Conservation (phyloP, 495 filamentous ascomycete genomes). For the Neurospora sp. region DNA sequence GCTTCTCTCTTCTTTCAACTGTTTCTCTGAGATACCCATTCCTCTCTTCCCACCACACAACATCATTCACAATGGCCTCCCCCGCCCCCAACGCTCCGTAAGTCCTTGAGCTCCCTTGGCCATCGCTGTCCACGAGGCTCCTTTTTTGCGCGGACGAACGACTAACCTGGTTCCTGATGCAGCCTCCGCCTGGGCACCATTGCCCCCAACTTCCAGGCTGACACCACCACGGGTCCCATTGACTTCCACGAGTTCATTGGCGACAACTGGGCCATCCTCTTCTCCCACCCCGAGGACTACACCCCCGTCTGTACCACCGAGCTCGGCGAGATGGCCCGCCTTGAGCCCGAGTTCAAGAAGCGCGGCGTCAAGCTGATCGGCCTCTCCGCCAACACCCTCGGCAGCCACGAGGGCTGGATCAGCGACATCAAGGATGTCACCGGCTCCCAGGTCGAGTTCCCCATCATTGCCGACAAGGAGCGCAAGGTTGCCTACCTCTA, state of each 20-base stretch:
- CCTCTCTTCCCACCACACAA: background rate
- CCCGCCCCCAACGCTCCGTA: slow-evolving; percentile 40
- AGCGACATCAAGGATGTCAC: slow-evolving; percentile 93
- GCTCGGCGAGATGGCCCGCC: slow-evolving; percentile 91
- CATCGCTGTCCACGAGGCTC: no score
- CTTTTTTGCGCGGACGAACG: background rate
- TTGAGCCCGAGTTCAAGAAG: slow-evolving; percentile 92
- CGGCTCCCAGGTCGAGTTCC: slow-evolving; percentile 72
- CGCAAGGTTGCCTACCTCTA: slow-evolving; percentile 84
- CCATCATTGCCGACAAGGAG: slow-evolving; percentile 96
- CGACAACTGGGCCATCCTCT: slow-evolving; percentile 88
- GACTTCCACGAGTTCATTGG: slow-evolving; percentile 97
- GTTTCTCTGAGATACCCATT: slow-evolving; percentile 4
- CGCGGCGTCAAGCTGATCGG: slow-evolving; percentile 94
- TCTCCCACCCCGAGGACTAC: slow-evolving; percentile 94
- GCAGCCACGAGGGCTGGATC: slow-evolving; percentile 67
- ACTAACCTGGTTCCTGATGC: slow-evolving; percentile 1
- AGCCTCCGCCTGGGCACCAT: slow-evolving; percentile 80
- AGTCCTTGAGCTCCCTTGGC: slow-evolving; percentile 12
- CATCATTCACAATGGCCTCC: slow-evolving; percentile 37
- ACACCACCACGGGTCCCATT: slow-evolving; percentile 84
- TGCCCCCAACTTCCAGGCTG: slow-evolving; percentile 89
- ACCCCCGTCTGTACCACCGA: slow-evolving; percentile 98
- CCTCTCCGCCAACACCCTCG: slow-evolving; percentile 72
- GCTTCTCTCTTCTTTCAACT: slow-evolving; percentile 1